Percentiles rank a stretch among this genome's conserved stretches.
These are phyloP conservation scores for Diaporthe nobilis DNA, from an alignment of 2,329 filamentous ascomycete genomes.

Conservation along the genomic window DNA sequence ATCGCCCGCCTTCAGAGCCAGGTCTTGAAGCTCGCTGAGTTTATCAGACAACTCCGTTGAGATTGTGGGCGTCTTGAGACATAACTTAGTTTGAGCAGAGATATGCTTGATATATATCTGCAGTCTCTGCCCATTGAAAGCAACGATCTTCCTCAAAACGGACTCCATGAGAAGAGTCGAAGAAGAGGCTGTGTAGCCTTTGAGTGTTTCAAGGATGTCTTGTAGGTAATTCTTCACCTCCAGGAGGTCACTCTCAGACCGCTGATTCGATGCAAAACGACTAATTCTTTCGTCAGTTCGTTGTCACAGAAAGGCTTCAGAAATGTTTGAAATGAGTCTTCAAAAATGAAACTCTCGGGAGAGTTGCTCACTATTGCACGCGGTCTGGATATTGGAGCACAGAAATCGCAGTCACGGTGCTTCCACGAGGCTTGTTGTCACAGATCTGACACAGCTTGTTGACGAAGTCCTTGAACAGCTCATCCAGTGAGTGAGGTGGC, in stretches of 20 bases:
- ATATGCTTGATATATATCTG: conserved; percentile 39
- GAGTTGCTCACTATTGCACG: conserved; percentile 44
- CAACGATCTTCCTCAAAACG: conserved; percentile 42
- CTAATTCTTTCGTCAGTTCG: background rate
- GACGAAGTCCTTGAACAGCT: conserved; percentile 46
- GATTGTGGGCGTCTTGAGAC: conserved; percentile 18
- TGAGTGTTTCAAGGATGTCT: conserved; percentile 42
- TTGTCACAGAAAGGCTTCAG: background rate
- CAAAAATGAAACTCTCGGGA: fast-evolving
- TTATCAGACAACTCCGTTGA: background rate
- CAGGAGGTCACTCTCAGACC: conserved; percentile 37
- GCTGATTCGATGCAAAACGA: conserved; percentile 49
- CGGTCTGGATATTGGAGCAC: conserved; percentile 45
- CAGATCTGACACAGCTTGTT: conserved; percentile 50
- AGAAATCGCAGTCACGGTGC: conserved; percentile 47
- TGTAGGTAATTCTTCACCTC: conserved; percentile 40
- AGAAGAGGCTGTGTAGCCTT: conserved; percentile 4
- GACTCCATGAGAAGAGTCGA: background rate
- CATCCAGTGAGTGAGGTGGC: conserved; percentile 21
- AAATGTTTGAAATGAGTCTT: background rate
- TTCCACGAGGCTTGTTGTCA: conserved; percentile 45
- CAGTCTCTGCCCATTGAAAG: conserved; percentile 43
- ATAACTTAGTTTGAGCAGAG: background rate
- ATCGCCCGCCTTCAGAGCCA: conserved; percentile 6
- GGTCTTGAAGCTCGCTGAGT: conserved; percentile 3